Conservation (phyloP, 495 filamentous ascomycete species). For the Hypoxylon crocopeplum region DNA sequence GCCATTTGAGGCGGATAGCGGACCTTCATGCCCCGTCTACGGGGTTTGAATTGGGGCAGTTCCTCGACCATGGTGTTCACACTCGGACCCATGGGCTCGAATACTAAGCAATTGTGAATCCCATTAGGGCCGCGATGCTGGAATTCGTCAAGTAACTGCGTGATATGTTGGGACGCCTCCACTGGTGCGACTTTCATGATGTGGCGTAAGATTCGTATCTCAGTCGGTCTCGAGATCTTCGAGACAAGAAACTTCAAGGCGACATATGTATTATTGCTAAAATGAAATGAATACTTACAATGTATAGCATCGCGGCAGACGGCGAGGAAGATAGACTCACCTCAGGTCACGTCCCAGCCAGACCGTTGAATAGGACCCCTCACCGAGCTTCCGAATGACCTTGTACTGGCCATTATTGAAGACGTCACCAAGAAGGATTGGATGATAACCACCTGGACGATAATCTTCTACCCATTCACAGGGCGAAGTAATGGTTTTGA, state of each 20-base stretch:
- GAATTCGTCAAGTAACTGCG: slow-evolving; percentile 49
- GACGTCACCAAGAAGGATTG: slow-evolving; percentile 47
- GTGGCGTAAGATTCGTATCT: no score
- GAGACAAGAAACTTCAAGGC: slow-evolving; percentile 49
- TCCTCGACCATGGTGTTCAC: no score
- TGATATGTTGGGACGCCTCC: no score
- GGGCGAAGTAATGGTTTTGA: no score
- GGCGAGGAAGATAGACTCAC: neutral
- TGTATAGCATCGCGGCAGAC: no score
- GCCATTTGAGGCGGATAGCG: no score
- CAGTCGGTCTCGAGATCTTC: slow-evolving; percentile 9
- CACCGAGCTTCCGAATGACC: slow-evolving; percentile 57
- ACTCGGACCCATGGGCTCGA: slow-evolving; percentile 54
- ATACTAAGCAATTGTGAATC: slow-evolving; percentile 55
- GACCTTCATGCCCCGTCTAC: no score
- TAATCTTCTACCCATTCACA: no score
- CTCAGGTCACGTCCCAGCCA: slow-evolving; percentile 54
- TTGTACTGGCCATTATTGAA: slow-evolving; percentile 51
- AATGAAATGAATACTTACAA: no score
- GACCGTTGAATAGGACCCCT: slow-evolving; percentile 57
- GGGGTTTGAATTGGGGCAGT: no score
- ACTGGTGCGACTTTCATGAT: no score
- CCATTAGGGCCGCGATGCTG: slow-evolving; percentile 57
- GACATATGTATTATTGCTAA: slow-evolving; percentile 32
- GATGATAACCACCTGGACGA: slow-evolving; percentile 51